These are phyloP conservation scores for Pulveroboletus ravenelii DNA, from an alignment of 768 basidiomycete species.

Conservation along the genomic window DNA sequence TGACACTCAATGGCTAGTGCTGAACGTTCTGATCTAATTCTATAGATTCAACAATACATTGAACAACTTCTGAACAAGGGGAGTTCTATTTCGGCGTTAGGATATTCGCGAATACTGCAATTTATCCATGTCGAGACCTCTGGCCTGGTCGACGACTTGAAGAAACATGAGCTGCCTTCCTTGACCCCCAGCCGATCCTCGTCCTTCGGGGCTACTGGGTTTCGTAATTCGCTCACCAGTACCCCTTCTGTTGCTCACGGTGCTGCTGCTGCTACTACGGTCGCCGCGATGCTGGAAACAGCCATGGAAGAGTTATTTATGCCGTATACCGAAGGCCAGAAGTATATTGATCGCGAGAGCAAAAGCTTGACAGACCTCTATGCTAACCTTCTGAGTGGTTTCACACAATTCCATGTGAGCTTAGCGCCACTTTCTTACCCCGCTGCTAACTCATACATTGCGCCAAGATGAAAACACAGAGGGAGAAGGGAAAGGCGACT, in stretches of 20 bases:
- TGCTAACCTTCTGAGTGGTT: conserved; percentile 60
- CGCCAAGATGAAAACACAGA: conserved; percentile 53
- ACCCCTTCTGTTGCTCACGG: conserved; percentile 38
- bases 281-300: conserved; percentile 85
- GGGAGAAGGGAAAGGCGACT: conserved; percentile 56
- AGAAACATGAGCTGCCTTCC: conserved; percentile 80
- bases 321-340: conserved; percentile 85
- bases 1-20: background rate
- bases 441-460: conserved; percentile 4
- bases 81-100: conserved; percentile 73
- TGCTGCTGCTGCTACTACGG: conserved; percentile 42
- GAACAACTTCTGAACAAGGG: conserved; percentile 82
- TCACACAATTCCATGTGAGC: conserved; percentile 84
- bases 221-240: conserved; percentile 50
- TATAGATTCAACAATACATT: conserved; percentile 93
- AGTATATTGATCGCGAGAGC: conserved; percentile 90
- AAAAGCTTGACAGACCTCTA: conserved; percentile 80
- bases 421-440: background rate
- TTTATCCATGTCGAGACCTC: conserved; percentile 80
- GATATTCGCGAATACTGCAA: conserved; percentile 87
- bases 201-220: conserved; percentile 59
- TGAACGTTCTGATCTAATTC: conserved; percentile 3
- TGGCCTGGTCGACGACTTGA: conserved; percentile 82
- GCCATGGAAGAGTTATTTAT: conserved; percentile 96
- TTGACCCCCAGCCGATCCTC: conserved; percentile 50